These are phyloP conservation scores for Pseudophaeomoniella oleicola DNA, from an alignment of 2,329 filamentous ascomycete species.

Conservation along the genomic window DNA sequence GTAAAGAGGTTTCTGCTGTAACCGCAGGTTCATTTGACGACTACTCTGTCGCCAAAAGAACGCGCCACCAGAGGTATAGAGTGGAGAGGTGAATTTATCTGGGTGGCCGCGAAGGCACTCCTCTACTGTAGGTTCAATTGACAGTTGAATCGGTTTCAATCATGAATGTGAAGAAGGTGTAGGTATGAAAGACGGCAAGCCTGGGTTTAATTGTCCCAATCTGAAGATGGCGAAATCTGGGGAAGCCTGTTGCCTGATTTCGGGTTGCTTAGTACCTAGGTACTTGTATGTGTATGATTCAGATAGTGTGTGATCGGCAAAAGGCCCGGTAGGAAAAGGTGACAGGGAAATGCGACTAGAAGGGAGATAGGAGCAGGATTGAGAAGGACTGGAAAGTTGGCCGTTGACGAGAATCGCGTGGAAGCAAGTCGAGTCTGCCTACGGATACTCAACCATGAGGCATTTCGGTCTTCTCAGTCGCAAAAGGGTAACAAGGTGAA, in stretches of 20 bases:
- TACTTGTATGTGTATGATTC: neutral
- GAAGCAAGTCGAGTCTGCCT: neutral
- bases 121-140: neutral
- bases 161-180: neutral
- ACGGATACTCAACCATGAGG: neutral
- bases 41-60: conserved; percentile 68
- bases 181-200: neutral
- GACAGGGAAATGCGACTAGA: neutral
- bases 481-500: neutral
- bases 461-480: neutral
- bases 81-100: conserved; percentile 6
- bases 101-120: conserved; percentile 2
- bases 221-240: neutral
- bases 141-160: neutral
- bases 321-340: neutral
- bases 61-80: conserved; percentile 41
- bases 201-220: neutral
- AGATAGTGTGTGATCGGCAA: neutral
- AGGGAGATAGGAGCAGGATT: neutral
- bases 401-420: neutral
- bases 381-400: too few species aligned
- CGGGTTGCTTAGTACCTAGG: neutral
- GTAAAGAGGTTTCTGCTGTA: conserved; percentile 2
- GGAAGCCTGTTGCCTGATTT: neutral
- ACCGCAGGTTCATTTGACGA: conserved; percentile 99